A percentile compares a stretch with the other conserved stretches of the same genome.
Evolutionary conservation across 2,329 filamentous ascomycete genomes (phyloP).

Genomic region (Stachybotrys chartarum): DNA sequence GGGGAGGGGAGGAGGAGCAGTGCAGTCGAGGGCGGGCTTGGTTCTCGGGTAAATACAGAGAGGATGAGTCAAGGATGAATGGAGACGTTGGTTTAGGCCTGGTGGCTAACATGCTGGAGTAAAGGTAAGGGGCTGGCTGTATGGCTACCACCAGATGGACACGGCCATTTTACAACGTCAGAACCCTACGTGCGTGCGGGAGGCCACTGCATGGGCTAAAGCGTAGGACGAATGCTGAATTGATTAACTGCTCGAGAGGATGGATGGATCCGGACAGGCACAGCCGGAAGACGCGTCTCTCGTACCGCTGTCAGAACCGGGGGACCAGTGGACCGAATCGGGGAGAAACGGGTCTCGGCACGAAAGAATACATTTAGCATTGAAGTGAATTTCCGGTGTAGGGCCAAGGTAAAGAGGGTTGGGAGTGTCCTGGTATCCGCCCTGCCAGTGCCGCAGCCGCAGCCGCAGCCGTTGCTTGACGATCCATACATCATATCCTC

Average conservation of each 20-base stretch:
- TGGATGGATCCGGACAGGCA: not conserved
- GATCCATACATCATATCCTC: not conserved
- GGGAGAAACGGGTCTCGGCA: not conserved
- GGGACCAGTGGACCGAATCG: not conserved
- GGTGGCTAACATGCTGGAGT: too few relatives aligned
- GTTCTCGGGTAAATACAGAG: not conserved
- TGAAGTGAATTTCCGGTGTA: too few relatives aligned
- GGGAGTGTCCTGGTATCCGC: too few relatives aligned
- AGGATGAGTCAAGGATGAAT: too few relatives aligned
- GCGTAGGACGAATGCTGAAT: too few relatives aligned
- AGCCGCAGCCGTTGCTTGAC: not conserved
- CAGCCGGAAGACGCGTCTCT: not conserved
- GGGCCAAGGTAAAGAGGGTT: too few relatives aligned
- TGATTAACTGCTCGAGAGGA: too few relatives aligned
- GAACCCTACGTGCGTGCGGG: not conserved
- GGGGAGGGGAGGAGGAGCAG: too few relatives aligned
- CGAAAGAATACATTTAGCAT: not conserved
- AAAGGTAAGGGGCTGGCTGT: too few relatives aligned
- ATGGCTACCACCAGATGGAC: too few relatives aligned
- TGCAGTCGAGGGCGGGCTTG: not conserved
- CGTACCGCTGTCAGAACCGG: not conserved
- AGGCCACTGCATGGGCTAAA: not conserved
- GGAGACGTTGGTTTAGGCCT: too few relatives aligned
- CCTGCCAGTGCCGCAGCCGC: too few relatives aligned
- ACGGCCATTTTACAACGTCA: not conserved